These are phyloP conservation scores for Spencermartinsiella ligniputridi DNA, from an alignment of 1,139 yeast genomes.

Conservation along the genomic window DNA sequence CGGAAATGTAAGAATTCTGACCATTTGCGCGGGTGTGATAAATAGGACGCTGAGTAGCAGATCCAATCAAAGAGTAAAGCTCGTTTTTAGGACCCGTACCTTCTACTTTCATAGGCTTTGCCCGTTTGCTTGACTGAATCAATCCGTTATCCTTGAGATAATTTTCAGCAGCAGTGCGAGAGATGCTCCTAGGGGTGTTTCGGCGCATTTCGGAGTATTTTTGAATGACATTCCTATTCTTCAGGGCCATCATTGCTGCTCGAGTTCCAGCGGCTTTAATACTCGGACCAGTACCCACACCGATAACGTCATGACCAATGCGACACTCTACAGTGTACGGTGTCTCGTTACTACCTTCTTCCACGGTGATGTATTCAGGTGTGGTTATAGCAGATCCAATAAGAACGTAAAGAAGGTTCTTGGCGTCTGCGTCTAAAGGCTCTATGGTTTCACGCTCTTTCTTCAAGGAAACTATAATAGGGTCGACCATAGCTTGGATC, in stretches of 20 bases:
- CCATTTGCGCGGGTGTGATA: slow-evolving; percentile 36
- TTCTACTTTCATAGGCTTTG: background rate
- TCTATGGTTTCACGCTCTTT: slow-evolving; percentile 30
- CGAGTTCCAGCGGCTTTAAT: slow-evolving; percentile 63
- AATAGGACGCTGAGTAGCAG: slow-evolving; percentile 61
- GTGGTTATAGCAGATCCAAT: slow-evolving; percentile 71
- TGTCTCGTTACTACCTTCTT: slow-evolving; percentile 46
- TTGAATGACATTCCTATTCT: slow-evolving; percentile 56
- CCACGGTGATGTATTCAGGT: slow-evolving; percentile 56
- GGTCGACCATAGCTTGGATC: slow-evolving; percentile 53
- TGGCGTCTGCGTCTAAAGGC: slow-evolving; percentile 57
- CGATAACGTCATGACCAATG: slow-evolving; percentile 50
- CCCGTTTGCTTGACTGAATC: background rate
- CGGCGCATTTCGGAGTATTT: slow-evolving; percentile 59
- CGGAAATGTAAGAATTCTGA: slow-evolving; percentile 10
- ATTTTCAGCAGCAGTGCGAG: background rate
- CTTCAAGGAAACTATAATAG: slow-evolving; percentile 41
- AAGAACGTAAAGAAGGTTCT: slow-evolving; percentile 68
- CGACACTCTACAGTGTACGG: slow-evolving; percentile 63
- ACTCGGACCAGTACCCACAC: slow-evolving; percentile 56
- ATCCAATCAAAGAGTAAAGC: slow-evolving; percentile 75
- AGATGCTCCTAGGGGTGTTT: slow-evolving; percentile 48
- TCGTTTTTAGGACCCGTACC: slow-evolving; percentile 46
- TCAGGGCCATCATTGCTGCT: slow-evolving; percentile 69
- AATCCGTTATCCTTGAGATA: background rate